Evolutionary conservation across 2,329 filamentous ascomycete species (phyloP).

Genomic region (Leptographium galeiforme): DNA sequence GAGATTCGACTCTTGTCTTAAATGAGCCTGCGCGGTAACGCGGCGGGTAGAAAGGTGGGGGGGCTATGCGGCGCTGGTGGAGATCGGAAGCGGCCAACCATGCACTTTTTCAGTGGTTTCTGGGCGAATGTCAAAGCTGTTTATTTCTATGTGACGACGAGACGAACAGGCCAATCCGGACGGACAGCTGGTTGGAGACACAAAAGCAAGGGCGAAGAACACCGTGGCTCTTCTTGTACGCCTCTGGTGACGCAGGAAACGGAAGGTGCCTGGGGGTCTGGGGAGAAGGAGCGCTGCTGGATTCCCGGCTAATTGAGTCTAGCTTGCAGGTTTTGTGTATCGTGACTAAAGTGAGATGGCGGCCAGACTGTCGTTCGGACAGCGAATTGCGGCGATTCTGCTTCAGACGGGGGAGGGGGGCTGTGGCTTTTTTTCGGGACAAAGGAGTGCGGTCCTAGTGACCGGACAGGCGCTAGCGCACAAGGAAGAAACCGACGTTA

Average conservation of each 20-base stretch:
- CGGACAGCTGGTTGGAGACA: not conserved
- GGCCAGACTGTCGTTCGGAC: not conserved
- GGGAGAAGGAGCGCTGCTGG: no score
- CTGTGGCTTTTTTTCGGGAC: not conserved
- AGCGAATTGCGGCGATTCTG: not conserved
- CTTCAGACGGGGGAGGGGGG: not conserved
- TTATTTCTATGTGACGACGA: not conserved
- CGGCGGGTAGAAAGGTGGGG: not conserved
- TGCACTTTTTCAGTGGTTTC: not conserved
- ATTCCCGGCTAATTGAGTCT: no score
- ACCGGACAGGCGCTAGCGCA: not conserved
- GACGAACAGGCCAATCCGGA: not conserved
- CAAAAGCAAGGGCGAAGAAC: not conserved
- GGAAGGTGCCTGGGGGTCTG: not conserved
- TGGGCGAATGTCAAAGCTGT: no score
- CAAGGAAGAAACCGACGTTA: not conserved
- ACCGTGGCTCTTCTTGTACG: not conserved
- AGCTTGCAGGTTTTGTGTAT: not conserved
- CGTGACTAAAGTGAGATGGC: not conserved
- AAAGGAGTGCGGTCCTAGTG: not conserved
- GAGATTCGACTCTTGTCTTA: not conserved
- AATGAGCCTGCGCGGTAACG: conserved; percentile 13
- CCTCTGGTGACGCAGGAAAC: not conserved
- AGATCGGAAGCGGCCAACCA: not conserved
- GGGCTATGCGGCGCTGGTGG: not conserved